These are phyloP conservation scores for Euphorbia schlechtendalii DNA, from an alignment of 441 rosid species.

Conservation along the genomic window DNA sequence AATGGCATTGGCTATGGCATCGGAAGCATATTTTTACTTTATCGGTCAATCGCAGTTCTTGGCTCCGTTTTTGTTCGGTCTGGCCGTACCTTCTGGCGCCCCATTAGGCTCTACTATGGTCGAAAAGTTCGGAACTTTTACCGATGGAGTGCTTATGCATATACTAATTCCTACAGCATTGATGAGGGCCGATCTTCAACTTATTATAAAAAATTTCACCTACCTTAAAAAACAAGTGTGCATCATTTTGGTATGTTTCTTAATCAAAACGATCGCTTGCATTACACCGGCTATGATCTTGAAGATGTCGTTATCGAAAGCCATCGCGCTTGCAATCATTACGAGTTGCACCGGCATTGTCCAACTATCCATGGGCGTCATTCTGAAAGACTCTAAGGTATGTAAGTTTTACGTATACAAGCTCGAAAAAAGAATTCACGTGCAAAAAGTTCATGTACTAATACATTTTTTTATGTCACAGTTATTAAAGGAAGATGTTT, in stretches of 20 bases:
- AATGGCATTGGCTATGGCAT: slow-evolving; percentile 20
- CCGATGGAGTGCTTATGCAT: slow-evolving; percentile 18
- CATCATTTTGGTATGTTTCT: slow-evolving; percentile 9
- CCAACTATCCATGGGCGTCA: slow-evolving; percentile 7
- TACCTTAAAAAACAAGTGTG: slow-evolving; percentile 6
- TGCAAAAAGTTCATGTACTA: too few species aligned
- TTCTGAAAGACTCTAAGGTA: not conserved
- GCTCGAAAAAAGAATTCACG: too few species aligned
- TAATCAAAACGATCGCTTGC: slow-evolving; percentile 17
- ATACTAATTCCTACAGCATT: slow-evolving; percentile 14
- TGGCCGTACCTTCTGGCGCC: slow-evolving; percentile 40
- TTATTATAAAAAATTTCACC: not conserved
- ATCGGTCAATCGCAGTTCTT: slow-evolving; percentile 1
- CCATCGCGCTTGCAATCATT: slow-evolving; percentile 23
- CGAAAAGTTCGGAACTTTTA: slow-evolving; percentile 36
- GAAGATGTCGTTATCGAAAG: slow-evolving; percentile 20
- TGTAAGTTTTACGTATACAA: too few species aligned
- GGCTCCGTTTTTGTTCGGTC: slow-evolving; percentile 37
- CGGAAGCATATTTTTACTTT: not conserved
- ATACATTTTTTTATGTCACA: slow-evolving; percentile 20
- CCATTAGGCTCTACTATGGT: slow-evolving; percentile 45
- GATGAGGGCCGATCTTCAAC: slow-evolving; percentile 17
- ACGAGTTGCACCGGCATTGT: slow-evolving; percentile 28
- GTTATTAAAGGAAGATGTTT: slow-evolving; percentile 5
- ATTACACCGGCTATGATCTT: slow-evolving; percentile 14